Evolutionary conservation across 371 early-diverging fungal genomes (phyloP).

Genomic region (Haplosporangium sp.): DNA sequence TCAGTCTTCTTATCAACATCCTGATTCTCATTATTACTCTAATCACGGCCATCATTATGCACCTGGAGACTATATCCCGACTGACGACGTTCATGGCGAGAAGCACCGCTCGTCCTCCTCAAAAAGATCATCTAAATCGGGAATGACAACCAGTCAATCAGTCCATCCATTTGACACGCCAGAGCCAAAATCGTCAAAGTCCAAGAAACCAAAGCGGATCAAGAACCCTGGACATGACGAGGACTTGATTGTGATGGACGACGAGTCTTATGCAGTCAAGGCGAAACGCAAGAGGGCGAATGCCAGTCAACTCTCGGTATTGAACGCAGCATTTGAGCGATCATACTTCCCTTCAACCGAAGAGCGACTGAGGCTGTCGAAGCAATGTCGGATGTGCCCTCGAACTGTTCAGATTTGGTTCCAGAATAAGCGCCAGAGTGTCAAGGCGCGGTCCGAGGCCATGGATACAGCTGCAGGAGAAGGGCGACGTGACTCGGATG

Average conservation of each 20-base stretch:
- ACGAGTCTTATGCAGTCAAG: constrained; percentile 57
- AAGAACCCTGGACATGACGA: constrained; percentile 46
- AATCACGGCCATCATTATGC: constrained; percentile 22
- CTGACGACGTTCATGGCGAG: background rate
- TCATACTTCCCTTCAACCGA: constrained; percentile 77
- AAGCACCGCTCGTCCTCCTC: constrained; percentile 18
- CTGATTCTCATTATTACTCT: constrained; percentile 16
- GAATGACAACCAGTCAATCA: constrained; percentile 12
- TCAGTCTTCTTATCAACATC: constrained; percentile 15
- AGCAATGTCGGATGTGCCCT: constrained; percentile 89
- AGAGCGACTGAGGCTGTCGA: constrained; percentile 85
- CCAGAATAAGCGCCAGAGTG: constrained; percentile 87
- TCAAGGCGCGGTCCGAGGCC: constrained; percentile 57
- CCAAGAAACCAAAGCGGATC: constrained; percentile 52
- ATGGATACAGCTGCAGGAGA: constrained; percentile 48
- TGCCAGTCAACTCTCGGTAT: constrained; percentile 63
- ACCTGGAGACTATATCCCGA: constrained; percentile 7
- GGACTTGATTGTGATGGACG: constrained; percentile 49
- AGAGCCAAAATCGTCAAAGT: constrained; percentile 25
- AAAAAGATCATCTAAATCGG: constrained; percentile 26
- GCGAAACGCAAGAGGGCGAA: constrained; percentile 71
- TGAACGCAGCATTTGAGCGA: constrained; percentile 65
- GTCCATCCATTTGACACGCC: constrained; percentile 51
- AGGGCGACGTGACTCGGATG: constrained; percentile 13
- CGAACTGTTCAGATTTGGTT: constrained; percentile 95